Evolutionary conservation across 257 asterid genomes (phyloP).

Genomic region (Henckelia pumila): DNA sequence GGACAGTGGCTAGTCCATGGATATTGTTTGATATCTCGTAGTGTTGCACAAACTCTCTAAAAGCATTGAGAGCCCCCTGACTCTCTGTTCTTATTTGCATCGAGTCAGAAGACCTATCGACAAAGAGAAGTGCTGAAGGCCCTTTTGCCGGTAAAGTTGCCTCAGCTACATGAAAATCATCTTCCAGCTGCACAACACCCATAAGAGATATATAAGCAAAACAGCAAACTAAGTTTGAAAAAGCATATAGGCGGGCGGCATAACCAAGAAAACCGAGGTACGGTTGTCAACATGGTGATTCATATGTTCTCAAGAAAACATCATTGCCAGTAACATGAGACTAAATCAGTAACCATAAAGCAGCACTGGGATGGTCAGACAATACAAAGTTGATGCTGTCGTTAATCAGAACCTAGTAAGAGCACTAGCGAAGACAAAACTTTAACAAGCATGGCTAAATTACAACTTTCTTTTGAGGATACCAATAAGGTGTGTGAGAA

Average conservation of each 20-base stretch:
- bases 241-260: neutral
- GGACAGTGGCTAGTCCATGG: conserved; percentile 34
- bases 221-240: conserved; percentile 14
- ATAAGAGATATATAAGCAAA: conserved; percentile 23
- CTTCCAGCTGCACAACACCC: conserved; percentile 59
- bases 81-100: conserved; percentile 55
- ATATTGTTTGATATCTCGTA: conserved; percentile 38
- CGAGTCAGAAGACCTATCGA: conserved; percentile 78
- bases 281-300: no score
- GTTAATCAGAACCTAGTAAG: no score
- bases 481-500: no score
- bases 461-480: no score
- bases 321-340: no score
- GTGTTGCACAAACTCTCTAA: conserved; percentile 66
- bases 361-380: no score
- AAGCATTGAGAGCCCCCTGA: conserved; percentile 62
- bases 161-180: conserved; percentile 52
- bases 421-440: no score
- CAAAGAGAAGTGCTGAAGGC: conserved; percentile 81
- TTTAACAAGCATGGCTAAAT: no score
- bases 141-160: conserved; percentile 56
- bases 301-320: no score
- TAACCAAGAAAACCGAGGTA: neutral
- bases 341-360: no score
- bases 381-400: no score